These are phyloP conservation scores for Cicer yamashitae DNA, from an alignment of 306 rosid genomes.

Conservation along the genomic window DNA sequence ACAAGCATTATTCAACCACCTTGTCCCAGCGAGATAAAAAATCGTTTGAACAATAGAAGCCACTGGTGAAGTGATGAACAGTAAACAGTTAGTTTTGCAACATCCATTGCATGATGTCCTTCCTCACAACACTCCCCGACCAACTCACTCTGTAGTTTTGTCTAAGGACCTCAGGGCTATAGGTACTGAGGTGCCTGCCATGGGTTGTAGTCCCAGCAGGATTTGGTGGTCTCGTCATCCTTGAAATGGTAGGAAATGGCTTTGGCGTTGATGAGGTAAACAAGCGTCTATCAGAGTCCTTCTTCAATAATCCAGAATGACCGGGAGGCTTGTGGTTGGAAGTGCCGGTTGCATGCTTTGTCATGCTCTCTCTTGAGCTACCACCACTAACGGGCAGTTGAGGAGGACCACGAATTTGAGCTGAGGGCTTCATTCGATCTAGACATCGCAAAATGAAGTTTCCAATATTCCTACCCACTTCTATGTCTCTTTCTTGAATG, in stretches of 20 bases:
- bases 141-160: conserved; percentile 45
- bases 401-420: conserved; percentile 66
- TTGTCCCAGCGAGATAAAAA: conserved; percentile 4
- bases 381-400: conserved; percentile 29
- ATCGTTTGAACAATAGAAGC: conserved; percentile 14
- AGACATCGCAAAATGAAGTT: conserved; percentile 77
- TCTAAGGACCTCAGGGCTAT: conserved; percentile 43
- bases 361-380: conserved; percentile 45
- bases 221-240: conserved; percentile 62
- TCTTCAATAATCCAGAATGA: conserved; percentile 48
- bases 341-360: conserved; percentile 48
- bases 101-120: conserved; percentile 84
- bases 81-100: conserved; percentile 47
- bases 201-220: conserved; percentile 66
- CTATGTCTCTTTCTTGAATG: conserved; percentile 86
- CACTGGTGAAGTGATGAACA: neutral
- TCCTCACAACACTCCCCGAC: conserved; percentile 65
- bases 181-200: conserved; percentile 56
- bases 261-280: conserved; percentile 62
- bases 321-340: conserved; percentile 53
- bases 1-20: conserved; percentile 30
- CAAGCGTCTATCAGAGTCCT: conserved; percentile 64
- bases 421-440: conserved; percentile 83
- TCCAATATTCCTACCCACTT: conserved; percentile 84
- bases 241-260: conserved; percentile 61